Conservation (phyloP, 2,329 filamentous ascomycete genomes). For the Cladosporium sp. region DNA sequence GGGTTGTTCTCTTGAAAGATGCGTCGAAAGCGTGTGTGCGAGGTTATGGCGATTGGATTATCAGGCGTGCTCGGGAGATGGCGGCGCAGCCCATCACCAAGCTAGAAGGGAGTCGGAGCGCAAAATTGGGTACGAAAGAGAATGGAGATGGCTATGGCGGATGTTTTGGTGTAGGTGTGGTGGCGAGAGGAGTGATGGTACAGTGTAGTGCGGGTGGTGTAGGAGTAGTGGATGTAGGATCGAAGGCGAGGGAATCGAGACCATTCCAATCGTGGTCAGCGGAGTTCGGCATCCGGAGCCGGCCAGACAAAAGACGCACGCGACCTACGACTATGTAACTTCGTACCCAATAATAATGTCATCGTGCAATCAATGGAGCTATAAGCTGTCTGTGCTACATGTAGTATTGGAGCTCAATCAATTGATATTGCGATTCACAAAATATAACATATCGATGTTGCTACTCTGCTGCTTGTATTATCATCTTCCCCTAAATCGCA, state of each 20-base stretch:
- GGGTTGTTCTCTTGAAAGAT: background rate
- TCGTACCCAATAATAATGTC: background rate
- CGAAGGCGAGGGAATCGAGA: background rate
- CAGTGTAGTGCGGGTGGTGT: background rate
- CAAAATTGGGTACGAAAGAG: background rate
- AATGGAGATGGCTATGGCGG: background rate
- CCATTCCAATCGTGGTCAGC: background rate
- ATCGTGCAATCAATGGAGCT: background rate
- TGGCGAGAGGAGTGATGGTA: background rate
- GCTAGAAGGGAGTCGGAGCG: background rate
- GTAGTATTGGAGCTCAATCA: too few relatives aligned
- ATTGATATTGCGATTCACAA: too few relatives aligned
- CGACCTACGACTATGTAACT: background rate
- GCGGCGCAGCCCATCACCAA: constrained; percentile 8
- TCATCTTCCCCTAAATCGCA: too few relatives aligned
- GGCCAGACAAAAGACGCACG: background rate
- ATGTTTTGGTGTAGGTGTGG: background rate
- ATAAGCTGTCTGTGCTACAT: too few relatives aligned
- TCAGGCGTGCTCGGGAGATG: background rate
- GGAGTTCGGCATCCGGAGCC: background rate
- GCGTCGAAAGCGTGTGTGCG: background rate
- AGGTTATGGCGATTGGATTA: background rate
- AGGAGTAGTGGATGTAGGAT: background rate
- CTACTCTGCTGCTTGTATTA: too few relatives aligned
- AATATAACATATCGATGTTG: too few relatives aligned